Base-by-base conservation (phyloP, 2,329 filamentous ascomycete species). In the Dactylellina parvicollis region DNA sequence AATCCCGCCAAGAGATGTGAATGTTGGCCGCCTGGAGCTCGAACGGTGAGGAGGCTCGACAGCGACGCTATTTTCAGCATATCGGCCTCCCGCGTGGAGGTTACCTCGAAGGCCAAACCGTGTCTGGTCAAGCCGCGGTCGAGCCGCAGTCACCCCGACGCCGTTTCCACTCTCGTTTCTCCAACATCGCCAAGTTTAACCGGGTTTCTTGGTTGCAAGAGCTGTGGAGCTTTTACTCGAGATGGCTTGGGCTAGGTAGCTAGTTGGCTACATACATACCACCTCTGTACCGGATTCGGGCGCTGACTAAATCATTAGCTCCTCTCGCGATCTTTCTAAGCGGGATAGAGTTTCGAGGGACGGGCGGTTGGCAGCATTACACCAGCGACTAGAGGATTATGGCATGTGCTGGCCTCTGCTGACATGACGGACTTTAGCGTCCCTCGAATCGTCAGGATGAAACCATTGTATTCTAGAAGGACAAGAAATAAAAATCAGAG, bases 41-140 rank as follows among this genome's bases (percentile, higher is more conserved):
- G 46, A 47, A 55, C 34, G 38, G 36, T 30, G 36, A 64, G 56
- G 47, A 59, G 62, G 52, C 62, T 57, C 62, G n/a, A n/a, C 50
- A 59, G 32, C 50, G 65, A 50, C 40, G 34, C 67, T 72, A 72
- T 72, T 72, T 72, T 72, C 59, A 59, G 67, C 5, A 72, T 26
- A 26, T 52, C 24, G 59, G 42, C 54, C 57, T 64, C 46, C 46
- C 57, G 36, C 46, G 59, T 60, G 50, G 59, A 60, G 44, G 38
- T 56, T 52, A 50, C 64, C 44, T 57, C n/a, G n/a, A n/a, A 64
- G 55, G 26, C 42, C n/a, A 47, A 47, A 47, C 42, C 49, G 16
- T 26, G 18, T 44, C 8, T 32, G 50, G 24, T 54, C 44, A 50
- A 72, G 57, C 60, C 36, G 42, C 42, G 52, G 44, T 32, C n/a